Conservation (phyloP, 768 basidiomycete genomes). For the Boletales sp. region DNA sequence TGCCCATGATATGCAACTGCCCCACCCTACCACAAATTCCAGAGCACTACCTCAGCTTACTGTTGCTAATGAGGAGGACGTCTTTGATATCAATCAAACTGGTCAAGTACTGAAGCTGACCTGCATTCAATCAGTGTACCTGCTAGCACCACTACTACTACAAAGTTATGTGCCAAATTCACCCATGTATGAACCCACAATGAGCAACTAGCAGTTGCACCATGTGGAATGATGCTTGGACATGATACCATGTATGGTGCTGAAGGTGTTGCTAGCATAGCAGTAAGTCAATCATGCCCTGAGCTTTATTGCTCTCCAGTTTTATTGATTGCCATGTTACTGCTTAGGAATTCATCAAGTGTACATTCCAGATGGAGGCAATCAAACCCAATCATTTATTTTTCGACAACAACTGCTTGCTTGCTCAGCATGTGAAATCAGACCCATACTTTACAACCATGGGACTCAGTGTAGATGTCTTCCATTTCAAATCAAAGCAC, state of each 20-base stretch:
- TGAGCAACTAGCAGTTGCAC: not conserved
- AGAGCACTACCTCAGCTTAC: not conserved
- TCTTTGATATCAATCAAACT: not conserved
- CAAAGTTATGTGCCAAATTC: not conserved
- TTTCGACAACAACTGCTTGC: slow-evolving; percentile 9
- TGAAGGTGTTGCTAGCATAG: slow-evolving; percentile 1
- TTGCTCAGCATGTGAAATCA: not conserved
- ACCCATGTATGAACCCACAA: not conserved
- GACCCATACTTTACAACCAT: slow-evolving; percentile 13
- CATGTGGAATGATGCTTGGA: slow-evolving; percentile 1
- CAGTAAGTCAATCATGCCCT: not conserved
- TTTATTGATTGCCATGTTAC: too few relatives aligned
- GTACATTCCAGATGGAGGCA: not conserved
- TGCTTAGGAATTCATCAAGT: slow-evolving; percentile 7
- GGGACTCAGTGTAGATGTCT: slow-evolving; percentile 33
- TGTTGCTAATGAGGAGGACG: not conserved
- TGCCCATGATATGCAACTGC: not conserved
- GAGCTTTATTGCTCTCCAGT: too few relatives aligned
- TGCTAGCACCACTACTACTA: not conserved
- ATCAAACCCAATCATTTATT: slow-evolving; percentile 4
- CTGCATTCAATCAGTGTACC: too few relatives aligned
- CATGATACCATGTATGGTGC: not conserved
- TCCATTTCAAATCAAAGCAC: slow-evolving; percentile 38
- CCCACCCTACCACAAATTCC: not conserved
- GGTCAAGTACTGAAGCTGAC: not conserved